phyloP scores from a whole-genome alignment of 139 green algal species.

The Tetraselmis chui region DNA sequence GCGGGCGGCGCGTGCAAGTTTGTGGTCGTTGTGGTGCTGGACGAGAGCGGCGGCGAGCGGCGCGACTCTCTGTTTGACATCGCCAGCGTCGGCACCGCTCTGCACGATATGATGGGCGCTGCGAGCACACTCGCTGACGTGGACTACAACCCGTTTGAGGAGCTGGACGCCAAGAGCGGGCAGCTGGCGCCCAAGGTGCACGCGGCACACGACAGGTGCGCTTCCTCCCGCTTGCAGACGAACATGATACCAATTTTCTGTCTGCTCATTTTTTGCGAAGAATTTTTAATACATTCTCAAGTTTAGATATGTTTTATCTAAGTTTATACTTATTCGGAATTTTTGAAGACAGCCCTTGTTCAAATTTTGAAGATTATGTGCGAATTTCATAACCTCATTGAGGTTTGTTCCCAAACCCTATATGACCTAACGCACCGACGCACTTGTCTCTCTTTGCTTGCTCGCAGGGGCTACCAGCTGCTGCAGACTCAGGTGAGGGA shows the following conservation, averaged over 20 bases:
- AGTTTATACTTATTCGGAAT: too few relatives aligned
- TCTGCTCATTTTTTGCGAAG: too few relatives aligned
- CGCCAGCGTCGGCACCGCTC: not conserved
- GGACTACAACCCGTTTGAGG: not conserved
- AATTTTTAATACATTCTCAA: too few relatives aligned
- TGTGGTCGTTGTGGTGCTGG: not conserved
- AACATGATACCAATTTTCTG: too few relatives aligned
- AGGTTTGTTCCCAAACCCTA: too few relatives aligned
- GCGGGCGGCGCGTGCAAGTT: not conserved
- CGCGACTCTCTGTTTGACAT: not conserved
- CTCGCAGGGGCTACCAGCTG: not conserved
- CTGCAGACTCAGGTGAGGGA: not conserved
- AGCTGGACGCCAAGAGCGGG: not conserved
- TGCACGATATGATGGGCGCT: not conserved
- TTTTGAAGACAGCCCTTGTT: too few relatives aligned
- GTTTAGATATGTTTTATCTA: too few relatives aligned
- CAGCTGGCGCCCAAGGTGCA: not conserved
- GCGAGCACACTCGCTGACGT: not conserved
- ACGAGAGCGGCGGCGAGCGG: not conserved
- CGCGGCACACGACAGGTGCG: not conserved
- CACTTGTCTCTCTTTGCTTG: too few relatives aligned
- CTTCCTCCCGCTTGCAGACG: too few relatives aligned
- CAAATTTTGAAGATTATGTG: too few relatives aligned
- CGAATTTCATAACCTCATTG: too few relatives aligned
- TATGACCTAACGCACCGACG: too few relatives aligned